Base-by-base conservation (phyloP, 129 eudicot genomes). In the Escallonia herrerae region DNA sequence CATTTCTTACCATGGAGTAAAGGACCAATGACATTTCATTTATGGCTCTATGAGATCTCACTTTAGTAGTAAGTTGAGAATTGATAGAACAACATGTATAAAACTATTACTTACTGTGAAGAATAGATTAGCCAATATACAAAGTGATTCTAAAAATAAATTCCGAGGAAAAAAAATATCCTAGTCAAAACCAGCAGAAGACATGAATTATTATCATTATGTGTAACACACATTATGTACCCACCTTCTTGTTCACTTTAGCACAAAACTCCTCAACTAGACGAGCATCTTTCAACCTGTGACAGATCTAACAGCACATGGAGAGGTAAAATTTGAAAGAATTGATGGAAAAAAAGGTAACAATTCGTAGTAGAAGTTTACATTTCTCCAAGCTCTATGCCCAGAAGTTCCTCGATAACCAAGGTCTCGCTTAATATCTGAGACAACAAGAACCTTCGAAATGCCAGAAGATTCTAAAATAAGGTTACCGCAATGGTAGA, bases 371-470 rank as follows among this genome's bases (percentile, higher is more conserved):
- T 39, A 14, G 4, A 60, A 33, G 14, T 58, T 64, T 83, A 93
- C 98, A 81, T 79, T 79, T 85, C 91, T 83, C 98, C 98, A 93
- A 65, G 87, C 84, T 79, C 90, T 75, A 65, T 93, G 96, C 56
- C 95, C 90, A 43, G 52, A 3, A 39, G 65, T 71, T 50, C 86
- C 80, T 65, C 87, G 76, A 74, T 89, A 93, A 63, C 90, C 95
- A 65, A 83, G 89, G 40, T 79, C 96, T 47, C 55, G 70, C 76
- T 88, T 93, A 15, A 93, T 83, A 81, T 93, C 96, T n/a, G 87
- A 72, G 39, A 81, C 82, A 43, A 86, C 83, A 44, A 85, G 89
- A 82, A 93, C 96, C 96, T 91, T 63, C 66, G 61, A 33, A 68
- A 15, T 42, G 60, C 45, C 64, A 68, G 52, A 3, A 46, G 11